Evolutionary conservation across 345 rosid species (phyloP).

Genomic region (Eucalyptus sideroxylon): DNA sequence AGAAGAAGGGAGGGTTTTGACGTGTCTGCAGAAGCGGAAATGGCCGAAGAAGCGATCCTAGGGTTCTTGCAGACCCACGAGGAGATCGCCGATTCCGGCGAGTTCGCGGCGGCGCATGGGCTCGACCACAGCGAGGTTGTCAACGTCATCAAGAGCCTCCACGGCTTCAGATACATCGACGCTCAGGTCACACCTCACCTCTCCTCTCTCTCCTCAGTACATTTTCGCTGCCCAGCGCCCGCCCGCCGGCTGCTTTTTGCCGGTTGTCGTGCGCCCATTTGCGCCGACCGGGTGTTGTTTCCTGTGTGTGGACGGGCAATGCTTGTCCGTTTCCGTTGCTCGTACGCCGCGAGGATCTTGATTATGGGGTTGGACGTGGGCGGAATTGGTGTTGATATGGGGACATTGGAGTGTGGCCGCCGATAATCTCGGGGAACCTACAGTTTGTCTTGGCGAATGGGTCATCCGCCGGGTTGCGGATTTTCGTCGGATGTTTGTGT

Average conservation of each 20-base stretch:
- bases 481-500: background rate
- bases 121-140: conserved; percentile 59
- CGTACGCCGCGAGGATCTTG: background rate
- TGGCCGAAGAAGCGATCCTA: conserved; percentile 57
- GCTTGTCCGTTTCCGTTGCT: background rate
- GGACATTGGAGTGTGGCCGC: background rate
- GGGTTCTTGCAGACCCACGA: conserved; percentile 37
- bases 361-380: background rate
- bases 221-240: background rate
- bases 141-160: conserved; percentile 76
- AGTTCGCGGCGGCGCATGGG: conserved; percentile 38
- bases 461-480: no score
- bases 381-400: background rate
- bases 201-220: background rate
- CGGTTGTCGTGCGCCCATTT: background rate
- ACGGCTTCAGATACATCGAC: conserved; percentile 63
- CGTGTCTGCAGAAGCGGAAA: background rate
- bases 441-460: background rate
- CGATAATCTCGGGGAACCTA: background rate
- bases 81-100: conserved; percentile 56
- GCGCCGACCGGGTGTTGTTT: background rate
- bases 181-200: conserved; percentile 22
- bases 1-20: background rate
- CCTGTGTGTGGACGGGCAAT: background rate
- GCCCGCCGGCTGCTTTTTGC: no score